A percentile compares a stretch with the other conserved stretches of the same genome.
These are phyloP conservation scores for Yamadazyma blattariae DNA, from an alignment of 1,139 yeast species.

Conservation along the genomic window DNA sequence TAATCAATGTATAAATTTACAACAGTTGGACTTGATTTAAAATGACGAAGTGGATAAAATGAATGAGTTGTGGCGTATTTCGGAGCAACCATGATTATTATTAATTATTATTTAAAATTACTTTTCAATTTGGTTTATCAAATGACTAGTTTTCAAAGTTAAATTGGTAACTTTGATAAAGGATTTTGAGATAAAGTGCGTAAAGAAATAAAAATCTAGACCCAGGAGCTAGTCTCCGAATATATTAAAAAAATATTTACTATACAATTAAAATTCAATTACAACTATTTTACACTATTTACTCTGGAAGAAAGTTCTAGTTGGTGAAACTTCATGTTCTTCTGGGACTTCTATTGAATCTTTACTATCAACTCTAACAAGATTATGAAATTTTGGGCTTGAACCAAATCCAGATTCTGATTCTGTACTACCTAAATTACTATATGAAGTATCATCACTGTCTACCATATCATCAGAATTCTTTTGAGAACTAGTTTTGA, in stretches of 20 bases:
- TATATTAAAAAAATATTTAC: no score
- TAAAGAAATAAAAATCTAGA: no score
- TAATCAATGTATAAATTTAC: constrained; percentile 67
- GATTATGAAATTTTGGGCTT: no score
- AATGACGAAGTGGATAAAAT: constrained; percentile 20
- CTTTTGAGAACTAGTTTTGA: no score
- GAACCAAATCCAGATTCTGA: constrained; percentile 3
- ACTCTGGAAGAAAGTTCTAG: background rate
- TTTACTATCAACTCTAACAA: no score
- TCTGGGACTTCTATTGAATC: background rate
- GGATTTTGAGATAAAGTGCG: no score
- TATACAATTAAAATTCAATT: background rate
- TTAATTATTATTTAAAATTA: no score
- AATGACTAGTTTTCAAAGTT: no score
- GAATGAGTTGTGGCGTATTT: constrained; percentile 40
- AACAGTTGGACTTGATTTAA: constrained; percentile 28
- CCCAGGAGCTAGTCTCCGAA: no score
- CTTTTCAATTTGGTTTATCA: no score
- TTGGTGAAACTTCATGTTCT: background rate
- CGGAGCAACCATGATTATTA: constrained; percentile 21
- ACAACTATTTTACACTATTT: background rate
- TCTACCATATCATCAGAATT: constrained; percentile 2
- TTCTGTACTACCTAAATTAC: constrained; percentile 11
- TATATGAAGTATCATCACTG: constrained; percentile 11
- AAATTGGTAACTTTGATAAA: no score